Evolutionary conservation across 257 asterid genomes (phyloP).

Genomic region (Solanum habrochaites): DNA sequence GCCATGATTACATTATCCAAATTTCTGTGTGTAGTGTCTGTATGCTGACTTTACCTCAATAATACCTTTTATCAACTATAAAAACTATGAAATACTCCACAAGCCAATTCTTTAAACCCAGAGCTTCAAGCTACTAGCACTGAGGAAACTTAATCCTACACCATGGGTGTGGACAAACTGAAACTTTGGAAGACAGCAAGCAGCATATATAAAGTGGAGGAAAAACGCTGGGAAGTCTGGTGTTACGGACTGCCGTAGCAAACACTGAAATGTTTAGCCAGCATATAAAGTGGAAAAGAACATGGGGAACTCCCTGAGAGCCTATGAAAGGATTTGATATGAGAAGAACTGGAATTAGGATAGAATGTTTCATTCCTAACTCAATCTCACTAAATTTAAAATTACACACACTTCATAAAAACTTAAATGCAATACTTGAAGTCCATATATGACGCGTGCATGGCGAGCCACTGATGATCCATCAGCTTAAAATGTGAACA

Average conservation of each 20-base stretch:
- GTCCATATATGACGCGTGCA: slow-evolving; percentile 99
- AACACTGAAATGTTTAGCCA: background rate
- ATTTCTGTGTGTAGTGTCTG: background rate
- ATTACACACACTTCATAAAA: background rate
- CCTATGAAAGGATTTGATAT: background rate
- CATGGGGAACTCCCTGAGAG: background rate
- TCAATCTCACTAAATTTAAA: background rate
- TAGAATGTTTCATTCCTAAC: background rate
- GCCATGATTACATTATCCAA: background rate
- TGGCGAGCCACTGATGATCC: slow-evolving; percentile 93
- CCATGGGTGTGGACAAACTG: background rate
- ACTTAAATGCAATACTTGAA: slow-evolving; percentile 43
- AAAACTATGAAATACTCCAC: background rate
- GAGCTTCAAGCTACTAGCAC: background rate
- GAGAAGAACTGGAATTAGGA: background rate
- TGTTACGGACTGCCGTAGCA: background rate
- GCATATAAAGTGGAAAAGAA: background rate
- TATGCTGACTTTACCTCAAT: background rate
- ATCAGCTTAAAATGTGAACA: slow-evolving; percentile 95
- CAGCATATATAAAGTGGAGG: background rate
- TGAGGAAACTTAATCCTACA: background rate
- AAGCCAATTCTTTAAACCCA: background rate
- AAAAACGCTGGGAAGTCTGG: background rate
- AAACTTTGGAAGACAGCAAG: background rate
- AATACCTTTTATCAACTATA: background rate